Evolutionary conservation across 805 yeast genomes (phyloP), one percentile per base, ranked within the genome.

Genomic region (Metschnikowia cubensis): DNA sequence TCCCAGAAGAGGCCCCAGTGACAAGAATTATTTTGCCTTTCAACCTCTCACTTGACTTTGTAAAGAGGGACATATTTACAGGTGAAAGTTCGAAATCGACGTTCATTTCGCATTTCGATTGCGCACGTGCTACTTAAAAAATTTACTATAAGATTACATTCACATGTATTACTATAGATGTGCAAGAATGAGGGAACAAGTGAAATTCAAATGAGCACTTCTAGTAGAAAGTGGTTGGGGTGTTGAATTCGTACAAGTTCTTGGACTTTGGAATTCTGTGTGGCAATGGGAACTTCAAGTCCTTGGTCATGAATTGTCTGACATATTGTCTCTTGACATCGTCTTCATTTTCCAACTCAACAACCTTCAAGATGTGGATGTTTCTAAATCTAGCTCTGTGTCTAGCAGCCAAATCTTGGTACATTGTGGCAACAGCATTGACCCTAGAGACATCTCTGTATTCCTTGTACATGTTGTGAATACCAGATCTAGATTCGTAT

Each of bases 401-500:
- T 84, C 99, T 91, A 67, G 99, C 97, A 80, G 99, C 99, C 87
- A 94, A 87, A 81, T 94, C 99, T 79, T 87, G 91, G 94, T 94
- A 94, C 86, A 94, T 86, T 74, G 94, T 82, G 79, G 88, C 96
- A 73, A 94, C 97, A 66, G 98, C 99, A 77, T 89, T 96, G 61
- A 90, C 96, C 84, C 99, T 94, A 83, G 97, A 80, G 68, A 92
- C 96, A 70, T 92, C 99, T 81, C 99, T 90, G 94, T 89, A 89
- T 84, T 94, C 99, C 85, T 94, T 94, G 97, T 94, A 94, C 97
- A 94, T 94, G 95, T 94, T 94, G 96, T 94, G 99, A 72, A 96
- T 91, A 83, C 99, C 99, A 66, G 99, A 94, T 87, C 99, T 95
- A 64, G 99, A 94, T 76, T 94, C 99, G 88, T 94, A 94, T 84